Conservation (phyloP, 768 basidiomycete species). For the Psilocybe subaeruginosa region DNA sequence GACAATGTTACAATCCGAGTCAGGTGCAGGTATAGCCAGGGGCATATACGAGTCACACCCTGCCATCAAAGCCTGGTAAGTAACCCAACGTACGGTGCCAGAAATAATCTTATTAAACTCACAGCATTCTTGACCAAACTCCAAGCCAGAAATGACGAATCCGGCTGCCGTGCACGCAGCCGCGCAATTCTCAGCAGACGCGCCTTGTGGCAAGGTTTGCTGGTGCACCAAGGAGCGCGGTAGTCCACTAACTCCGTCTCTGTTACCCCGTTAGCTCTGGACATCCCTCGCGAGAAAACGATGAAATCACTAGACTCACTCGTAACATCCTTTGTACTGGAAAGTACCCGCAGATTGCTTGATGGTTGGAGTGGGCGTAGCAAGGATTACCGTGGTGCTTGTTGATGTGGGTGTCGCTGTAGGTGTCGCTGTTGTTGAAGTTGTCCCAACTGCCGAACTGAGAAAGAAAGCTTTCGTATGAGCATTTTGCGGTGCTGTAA, state of each 20-base stretch:
- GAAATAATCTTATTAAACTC: neutral
- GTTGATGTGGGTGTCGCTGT: neutral
- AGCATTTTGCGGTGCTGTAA: neutral
- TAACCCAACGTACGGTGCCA: neutral
- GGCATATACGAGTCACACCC: conserved; percentile 23
- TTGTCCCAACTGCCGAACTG: neutral
- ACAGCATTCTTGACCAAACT: conserved; percentile 23
- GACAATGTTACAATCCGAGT: conserved; percentile 16
- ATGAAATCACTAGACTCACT: conserved; percentile 1
- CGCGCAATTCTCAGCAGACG: conserved; percentile 17
- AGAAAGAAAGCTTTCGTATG: neutral
- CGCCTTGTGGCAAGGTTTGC: conserved; percentile 8
- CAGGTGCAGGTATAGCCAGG: conserved; percentile 7
- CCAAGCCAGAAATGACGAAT: conserved; percentile 20
- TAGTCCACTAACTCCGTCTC: conserved; percentile 16
- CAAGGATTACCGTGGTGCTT: neutral
- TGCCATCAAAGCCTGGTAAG: neutral
- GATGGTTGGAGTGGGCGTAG: conserved; percentile 10
- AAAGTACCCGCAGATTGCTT: conserved; percentile 14
- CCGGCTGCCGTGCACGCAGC: conserved; percentile 15
- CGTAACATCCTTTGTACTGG: conserved; percentile 18
- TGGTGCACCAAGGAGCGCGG: conserved; percentile 13
- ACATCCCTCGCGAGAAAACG: no score
- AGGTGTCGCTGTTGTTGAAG: neutral
- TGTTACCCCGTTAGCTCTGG: neutral